These are phyloP conservation scores for Bonia amplexicaulis DNA, from an alignment of 176 grass and related monocot species.

Conservation along the genomic window DNA sequence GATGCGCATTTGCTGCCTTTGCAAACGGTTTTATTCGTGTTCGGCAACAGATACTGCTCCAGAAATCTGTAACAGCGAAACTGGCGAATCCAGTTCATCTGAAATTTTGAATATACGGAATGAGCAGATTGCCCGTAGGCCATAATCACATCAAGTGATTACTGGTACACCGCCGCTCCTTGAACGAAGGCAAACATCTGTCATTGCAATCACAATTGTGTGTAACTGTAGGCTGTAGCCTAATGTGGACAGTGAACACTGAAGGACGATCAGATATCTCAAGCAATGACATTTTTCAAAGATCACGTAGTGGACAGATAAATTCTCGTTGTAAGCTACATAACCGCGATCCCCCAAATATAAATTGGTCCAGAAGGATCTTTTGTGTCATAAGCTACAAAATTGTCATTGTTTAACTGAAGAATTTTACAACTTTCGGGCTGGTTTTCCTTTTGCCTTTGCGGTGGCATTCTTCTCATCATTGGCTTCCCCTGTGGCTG, in stretches of 20 bases:
- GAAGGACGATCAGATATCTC: background rate
- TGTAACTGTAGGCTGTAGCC: background rate
- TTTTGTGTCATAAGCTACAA: background rate
- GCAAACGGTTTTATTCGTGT: background rate
- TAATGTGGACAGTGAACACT: background rate
- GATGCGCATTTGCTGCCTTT: background rate
- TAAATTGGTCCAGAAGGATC: background rate
- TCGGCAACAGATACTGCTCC: background rate
- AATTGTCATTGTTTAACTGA: slow-evolving; percentile 37
- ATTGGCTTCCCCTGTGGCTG: background rate
- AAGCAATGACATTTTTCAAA: background rate
- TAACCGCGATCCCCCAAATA: background rate
- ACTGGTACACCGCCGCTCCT: background rate
- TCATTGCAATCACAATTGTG: background rate
- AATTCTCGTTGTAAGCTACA: slow-evolving; percentile 20
- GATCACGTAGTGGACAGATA: background rate
- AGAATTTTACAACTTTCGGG: slow-evolving; percentile 86
- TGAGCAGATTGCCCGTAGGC: background rate
- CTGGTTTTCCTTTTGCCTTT: slow-evolving; percentile 61
- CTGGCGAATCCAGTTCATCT: background rate
- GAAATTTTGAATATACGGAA: background rate
- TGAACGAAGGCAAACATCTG: background rate
- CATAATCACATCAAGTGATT: background rate
- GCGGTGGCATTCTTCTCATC: slow-evolving; percentile 19
- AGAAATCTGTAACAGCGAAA: background rate